Percentiles rank a stretch among this genome's conserved stretches.
Evolutionary conservation across 495 filamentous ascomycete genomes (phyloP).

Genomic region (Podospora appendiculata): DNA sequence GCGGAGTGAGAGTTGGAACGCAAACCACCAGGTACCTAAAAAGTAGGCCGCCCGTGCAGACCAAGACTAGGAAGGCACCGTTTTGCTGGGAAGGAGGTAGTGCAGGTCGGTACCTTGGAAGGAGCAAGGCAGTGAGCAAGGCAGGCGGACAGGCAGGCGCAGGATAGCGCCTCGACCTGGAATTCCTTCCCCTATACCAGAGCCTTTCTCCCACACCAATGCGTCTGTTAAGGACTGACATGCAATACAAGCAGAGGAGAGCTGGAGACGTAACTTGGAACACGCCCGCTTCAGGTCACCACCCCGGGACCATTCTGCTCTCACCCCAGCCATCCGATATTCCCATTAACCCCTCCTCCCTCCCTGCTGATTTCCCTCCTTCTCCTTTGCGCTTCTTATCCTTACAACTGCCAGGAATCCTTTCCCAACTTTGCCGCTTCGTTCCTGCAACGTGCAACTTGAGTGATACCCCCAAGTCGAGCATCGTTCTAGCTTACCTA

Average conservation of each 20-base stretch:
- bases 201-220: not conserved
- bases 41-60: no score
- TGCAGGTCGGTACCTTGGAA: not conserved
- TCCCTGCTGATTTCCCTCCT: not conserved
- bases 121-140: not conserved
- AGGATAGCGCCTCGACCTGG: not conserved
- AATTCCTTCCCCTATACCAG: not conserved
- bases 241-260: not conserved
- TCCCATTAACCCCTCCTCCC: slow-evolving; percentile 1
- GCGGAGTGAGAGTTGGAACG: no score
- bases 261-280: not conserved
- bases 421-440: not conserved
- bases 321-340: not conserved
- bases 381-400: not conserved
- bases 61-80: no score
- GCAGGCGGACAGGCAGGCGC: not conserved
- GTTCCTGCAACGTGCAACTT: not conserved
- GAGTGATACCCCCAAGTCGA: slow-evolving; percentile 1
- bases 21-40: no score
- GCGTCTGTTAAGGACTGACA: no score
- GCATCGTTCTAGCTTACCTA: not conserved
- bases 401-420: not conserved
- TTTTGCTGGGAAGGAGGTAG: not conserved
- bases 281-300: no score
- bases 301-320: not conserved